These are phyloP conservation scores for Fusarium metavorans DNA, from an alignment of 2,329 filamentous ascomycete genomes.

Conservation along the genomic window DNA sequence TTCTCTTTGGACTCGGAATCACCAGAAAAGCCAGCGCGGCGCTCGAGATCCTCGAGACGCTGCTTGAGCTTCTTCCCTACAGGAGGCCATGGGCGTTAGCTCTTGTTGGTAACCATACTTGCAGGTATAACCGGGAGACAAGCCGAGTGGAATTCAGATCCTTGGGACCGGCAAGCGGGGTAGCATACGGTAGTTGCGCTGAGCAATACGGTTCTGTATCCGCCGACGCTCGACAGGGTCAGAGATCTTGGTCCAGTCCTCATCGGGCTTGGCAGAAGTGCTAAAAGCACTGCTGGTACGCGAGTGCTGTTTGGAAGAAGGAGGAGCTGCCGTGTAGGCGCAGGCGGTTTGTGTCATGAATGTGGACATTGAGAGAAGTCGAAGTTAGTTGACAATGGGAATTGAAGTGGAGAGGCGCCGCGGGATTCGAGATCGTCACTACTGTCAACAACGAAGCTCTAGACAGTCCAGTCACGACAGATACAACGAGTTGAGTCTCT, in stretches of 20 bases:
- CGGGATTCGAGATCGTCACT: constrained; percentile 17
- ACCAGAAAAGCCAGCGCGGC: constrained; percentile 71
- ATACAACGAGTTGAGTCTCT: constrained; percentile 3
- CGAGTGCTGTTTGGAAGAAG: constrained; percentile 72
- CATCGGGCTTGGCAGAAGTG: constrained; percentile 92
- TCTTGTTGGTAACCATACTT: background rate
- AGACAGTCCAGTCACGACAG: constrained; percentile 13
- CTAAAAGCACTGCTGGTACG: constrained; percentile 94
- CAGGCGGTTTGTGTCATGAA: constrained; percentile 52
- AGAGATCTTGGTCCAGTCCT: constrained; percentile 99
- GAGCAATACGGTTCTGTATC: constrained; percentile 98
- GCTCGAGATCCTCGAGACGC: constrained; percentile 86
- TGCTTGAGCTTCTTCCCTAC: constrained; percentile 93
- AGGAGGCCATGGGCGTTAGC: background rate
- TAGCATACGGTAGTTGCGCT: constrained; percentile 90
- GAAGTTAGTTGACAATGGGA: constrained; percentile 15
- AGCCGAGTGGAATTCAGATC: background rate
- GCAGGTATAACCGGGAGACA: background rate
- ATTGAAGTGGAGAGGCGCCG: constrained; percentile 9
- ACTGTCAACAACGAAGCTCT: constrained; percentile 29
- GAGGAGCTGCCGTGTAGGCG: constrained; percentile 47
- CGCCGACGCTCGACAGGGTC: constrained; percentile 92
- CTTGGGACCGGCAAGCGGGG: constrained; percentile 33
- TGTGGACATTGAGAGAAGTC: constrained; percentile 49
- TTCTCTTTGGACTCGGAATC: constrained; percentile 56